These are phyloP conservation scores for Pichia cactophila DNA, from an alignment of 1,139 yeast species.

Conservation along the genomic window DNA sequence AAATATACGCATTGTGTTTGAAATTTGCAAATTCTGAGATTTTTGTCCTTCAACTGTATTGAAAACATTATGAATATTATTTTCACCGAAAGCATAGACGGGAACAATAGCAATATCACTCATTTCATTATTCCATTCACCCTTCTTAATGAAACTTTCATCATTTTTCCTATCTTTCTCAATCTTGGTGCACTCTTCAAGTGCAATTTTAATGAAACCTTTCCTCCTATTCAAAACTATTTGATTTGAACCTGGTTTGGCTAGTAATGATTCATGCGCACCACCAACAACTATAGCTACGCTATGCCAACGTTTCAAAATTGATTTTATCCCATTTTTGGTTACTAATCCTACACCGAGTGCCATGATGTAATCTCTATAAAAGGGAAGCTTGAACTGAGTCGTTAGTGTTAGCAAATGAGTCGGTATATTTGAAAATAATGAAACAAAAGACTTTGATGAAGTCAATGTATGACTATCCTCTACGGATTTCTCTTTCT, in stretches of 20 bases:
- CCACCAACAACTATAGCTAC: constrained; percentile 95
- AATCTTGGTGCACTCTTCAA: constrained; percentile 35
- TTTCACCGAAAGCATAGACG: constrained; percentile 87
- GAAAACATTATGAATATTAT: constrained; percentile 27
- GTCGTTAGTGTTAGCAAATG: constrained; percentile 75
- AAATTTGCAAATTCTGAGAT: background rate
- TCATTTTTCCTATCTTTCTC: constrained; percentile 34
- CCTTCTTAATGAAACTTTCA: constrained; percentile 3
- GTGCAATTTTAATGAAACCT: constrained; percentile 83
- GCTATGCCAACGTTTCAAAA: constrained; percentile 60
- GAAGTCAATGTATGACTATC: background rate
- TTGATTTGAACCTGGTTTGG: constrained; percentile 52
- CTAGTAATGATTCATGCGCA: constrained; percentile 80
- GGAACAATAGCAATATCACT: constrained; percentile 70
- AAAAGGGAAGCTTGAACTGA: constrained; percentile 78
- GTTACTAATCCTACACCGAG: constrained; percentile 84
- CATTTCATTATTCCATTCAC: constrained; percentile 11
- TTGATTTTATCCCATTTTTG: constrained; percentile 57
- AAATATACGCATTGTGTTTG: background rate
- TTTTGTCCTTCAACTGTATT: constrained; percentile 18
- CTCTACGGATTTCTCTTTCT: background rate
- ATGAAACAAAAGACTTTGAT: constrained; percentile 11
- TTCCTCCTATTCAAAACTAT: constrained; percentile 70
- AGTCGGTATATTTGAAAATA: constrained; percentile 75
- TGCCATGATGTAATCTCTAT: constrained; percentile 75